Conservation (phyloP, 169 alveolate species). For the Cardiosporidium cionae region DNA sequence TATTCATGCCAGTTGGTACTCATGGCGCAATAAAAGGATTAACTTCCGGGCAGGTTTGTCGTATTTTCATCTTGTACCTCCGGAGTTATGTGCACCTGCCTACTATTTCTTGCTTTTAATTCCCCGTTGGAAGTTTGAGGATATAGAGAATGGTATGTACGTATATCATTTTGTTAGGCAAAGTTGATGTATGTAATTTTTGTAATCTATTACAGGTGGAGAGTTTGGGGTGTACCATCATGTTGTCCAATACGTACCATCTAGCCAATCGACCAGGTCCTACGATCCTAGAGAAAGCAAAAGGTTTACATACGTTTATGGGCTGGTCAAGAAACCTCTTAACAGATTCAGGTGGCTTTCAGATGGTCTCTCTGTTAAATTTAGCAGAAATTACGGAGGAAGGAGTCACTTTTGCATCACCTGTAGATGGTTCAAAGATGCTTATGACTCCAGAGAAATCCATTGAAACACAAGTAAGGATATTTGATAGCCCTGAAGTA, state of each 20-base stretch:
- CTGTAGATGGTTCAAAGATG: constrained; percentile 42
- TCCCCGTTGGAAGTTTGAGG: background rate
- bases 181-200: too few relatives aligned
- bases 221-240: too few relatives aligned
- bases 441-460: constrained; percentile 92
- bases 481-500: too few relatives aligned
- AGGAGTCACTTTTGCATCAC: constrained; percentile 86
- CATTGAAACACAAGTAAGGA: constrained; percentile 58
- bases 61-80: too few relatives aligned
- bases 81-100: background rate
- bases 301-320: constrained; percentile 87
- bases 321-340: constrained; percentile 83
- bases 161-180: too few relatives aligned
- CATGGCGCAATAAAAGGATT: constrained; percentile 84
- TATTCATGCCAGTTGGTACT: constrained; percentile 99
- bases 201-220: too few relatives aligned
- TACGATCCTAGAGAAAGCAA: constrained; percentile 70
- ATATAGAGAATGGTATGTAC: too few relatives aligned
- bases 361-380: constrained; percentile 85
- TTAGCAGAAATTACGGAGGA: constrained; percentile 82
- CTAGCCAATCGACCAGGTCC: constrained; percentile 90
- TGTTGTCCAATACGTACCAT: constrained; percentile 94
- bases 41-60: constrained; percentile 20
- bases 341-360: constrained; percentile 93
- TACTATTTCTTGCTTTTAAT: background rate